Base-by-base conservation (phyloP, 75 land plant genomes). In the Gnetum montanum region DNA sequence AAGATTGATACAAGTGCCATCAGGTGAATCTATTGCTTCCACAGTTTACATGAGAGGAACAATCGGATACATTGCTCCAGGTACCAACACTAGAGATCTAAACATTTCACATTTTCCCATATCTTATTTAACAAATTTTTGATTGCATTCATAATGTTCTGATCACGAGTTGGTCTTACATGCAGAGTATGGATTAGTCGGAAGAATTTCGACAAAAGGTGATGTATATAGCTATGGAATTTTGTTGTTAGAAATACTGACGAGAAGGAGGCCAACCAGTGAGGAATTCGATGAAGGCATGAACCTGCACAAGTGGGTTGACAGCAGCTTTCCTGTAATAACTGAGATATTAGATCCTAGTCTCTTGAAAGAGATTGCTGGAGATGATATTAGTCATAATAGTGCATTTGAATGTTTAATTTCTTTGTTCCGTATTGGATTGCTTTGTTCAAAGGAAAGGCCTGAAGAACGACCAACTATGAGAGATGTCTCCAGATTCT, bases 201-300 rank as follows among this genome's bases (percentile, higher is more conserved):
- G 34, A 8, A 24, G 41, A 3, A n/a, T 25, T 19, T 22, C 61
- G 6, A 34, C 60, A 27, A 54, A 54, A 12, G 66, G 66, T 13
- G 66, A 63, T 41, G 59, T 54, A 4, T 63, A 63, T 30, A 54
- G 66, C 58, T 60, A 19, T 48, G 62, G 62, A 5, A 54, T 60
- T n/a, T 19, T 60, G 6, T 22, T 60, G 12, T 33, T 60, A 12
- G 62, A 60, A 58, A 22, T 60, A 8, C 2, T 60, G 8, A 60
- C 19, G 28, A 31, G 62, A n/a, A 49, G 16, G 24, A 16, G 62
- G 22, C 62, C 57, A 15, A 60, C 62, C 1, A 58, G 48, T 18
- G 40, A 18, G 0, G 35, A 15, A 18, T 41, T 41, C 16, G 43
- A 15, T 0, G 43, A 41, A 18, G 43, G n/a, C 13, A 7, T 26